These are phyloP conservation scores for Termitomyces sp. DNA, from an alignment of 768 basidiomycete genomes.

Conservation along the genomic window DNA sequence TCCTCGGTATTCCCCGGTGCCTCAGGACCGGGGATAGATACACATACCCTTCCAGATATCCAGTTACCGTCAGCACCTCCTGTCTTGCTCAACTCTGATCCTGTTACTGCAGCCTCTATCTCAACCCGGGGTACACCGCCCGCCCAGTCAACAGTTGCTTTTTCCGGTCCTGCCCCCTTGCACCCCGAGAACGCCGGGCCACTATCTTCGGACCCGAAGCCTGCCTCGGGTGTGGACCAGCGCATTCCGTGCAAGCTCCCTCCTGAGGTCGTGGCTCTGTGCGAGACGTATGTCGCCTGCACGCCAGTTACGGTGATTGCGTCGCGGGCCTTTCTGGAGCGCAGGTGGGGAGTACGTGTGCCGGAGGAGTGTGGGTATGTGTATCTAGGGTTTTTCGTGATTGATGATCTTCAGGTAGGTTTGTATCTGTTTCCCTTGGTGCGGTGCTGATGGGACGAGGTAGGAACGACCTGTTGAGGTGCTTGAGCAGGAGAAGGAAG, in stretches of 20 bases:
- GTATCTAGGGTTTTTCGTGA: constrained; percentile 43
- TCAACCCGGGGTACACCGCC: background rate
- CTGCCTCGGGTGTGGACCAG: background rate
- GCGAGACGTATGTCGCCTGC: constrained; percentile 31
- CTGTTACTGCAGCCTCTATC: no score
- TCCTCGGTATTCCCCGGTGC: background rate
- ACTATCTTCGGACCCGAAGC: background rate
- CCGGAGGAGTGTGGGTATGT: constrained; percentile 33
- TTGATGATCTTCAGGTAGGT: constrained; percentile 31
- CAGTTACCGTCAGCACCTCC: background rate
- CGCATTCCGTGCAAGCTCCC: constrained; percentile 29
- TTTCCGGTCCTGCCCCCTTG: background rate
- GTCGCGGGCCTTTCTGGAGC: constrained; percentile 22
- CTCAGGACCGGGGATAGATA: background rate
- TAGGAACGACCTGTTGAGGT: background rate
- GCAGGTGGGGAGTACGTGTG: constrained; percentile 26
- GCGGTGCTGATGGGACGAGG: background rate
- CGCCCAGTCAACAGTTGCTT: background rate
- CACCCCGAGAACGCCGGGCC: background rate
- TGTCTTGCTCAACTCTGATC: background rate
- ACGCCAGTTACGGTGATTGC: constrained; percentile 38
- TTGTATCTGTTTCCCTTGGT: background rate
- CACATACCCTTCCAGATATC: background rate
- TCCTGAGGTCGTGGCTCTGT: constrained; percentile 34
- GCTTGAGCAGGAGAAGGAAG: background rate